Conservation (phyloP, 2,329 filamentous ascomycete species). For the Colletotrichum viniferum region DNA sequence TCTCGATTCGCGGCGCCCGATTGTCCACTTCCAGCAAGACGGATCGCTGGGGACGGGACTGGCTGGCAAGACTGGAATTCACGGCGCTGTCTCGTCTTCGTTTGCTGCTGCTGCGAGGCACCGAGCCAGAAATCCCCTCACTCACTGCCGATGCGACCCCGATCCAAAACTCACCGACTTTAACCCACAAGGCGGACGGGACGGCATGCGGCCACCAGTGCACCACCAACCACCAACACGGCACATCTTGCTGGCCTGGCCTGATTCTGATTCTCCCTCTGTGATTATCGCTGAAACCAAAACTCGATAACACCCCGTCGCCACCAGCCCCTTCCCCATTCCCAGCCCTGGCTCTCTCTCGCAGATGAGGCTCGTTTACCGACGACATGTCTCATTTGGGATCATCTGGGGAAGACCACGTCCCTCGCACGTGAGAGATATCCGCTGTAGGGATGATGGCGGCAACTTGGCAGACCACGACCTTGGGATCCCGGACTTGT, state of each 20-base stretch:
- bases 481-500: background rate
- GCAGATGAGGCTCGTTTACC: conserved; percentile 18
- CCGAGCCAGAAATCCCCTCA: background rate
- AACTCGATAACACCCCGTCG: background rate
- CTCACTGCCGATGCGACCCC: conserved; percentile 7
- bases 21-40: background rate
- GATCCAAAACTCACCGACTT: conserved; percentile 19
- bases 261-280: background rate
- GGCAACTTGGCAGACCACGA: background rate
- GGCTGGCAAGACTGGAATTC: background rate
- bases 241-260: background rate
- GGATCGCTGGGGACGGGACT: background rate
- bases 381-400: conserved; percentile 9
- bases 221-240: background rate
- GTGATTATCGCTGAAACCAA: background rate
- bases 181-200: conserved; percentile 2
- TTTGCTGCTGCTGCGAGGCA: background rate
- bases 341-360: background rate
- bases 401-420: conserved; percentile 19
- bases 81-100: background rate
- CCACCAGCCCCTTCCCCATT: background rate
- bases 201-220: background rate
- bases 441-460: conserved; percentile 14
- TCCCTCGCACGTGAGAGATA: conserved; percentile 8
- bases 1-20: conserved; percentile 10